phyloP scores from a whole-genome alignment of 768 basidiomycete genomes.

The Lentinula detonsa region DNA sequence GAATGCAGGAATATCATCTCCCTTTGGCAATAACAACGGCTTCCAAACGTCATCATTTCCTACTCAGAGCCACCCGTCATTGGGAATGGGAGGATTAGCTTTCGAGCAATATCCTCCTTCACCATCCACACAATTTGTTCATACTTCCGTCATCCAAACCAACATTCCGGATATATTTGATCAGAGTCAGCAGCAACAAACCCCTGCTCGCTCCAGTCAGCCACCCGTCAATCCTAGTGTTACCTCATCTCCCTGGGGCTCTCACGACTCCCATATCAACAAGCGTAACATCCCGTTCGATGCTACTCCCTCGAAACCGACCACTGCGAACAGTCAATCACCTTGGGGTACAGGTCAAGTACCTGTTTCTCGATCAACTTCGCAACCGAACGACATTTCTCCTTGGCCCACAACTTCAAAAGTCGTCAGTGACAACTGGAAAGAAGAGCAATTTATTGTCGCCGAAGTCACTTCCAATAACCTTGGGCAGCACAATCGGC shows the following conservation, averaged over 20 bases:
- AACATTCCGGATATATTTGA: slow-evolving; percentile 1
- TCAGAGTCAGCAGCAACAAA: background rate
- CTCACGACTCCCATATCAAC: slow-evolving; percentile 16
- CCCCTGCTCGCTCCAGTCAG: background rate
- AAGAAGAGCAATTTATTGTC: slow-evolving; percentile 22
- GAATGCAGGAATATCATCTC: background rate
- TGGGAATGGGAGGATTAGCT: background rate
- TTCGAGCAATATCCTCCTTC: slow-evolving; percentile 13
- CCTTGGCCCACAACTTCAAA: background rate
- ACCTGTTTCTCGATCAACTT: slow-evolving; percentile 16
- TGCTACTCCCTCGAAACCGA: slow-evolving; percentile 33
- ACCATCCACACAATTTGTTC: slow-evolving; percentile 8
- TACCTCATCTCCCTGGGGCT: slow-evolving; percentile 28
- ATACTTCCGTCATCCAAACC: background rate
- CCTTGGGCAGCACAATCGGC: slow-evolving; percentile 52
- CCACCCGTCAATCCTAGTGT: slow-evolving; percentile 7
- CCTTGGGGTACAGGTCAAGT: slow-evolving; percentile 3
- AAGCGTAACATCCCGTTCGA: slow-evolving; percentile 35
- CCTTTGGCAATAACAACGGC: background rate
- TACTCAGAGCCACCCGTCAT: background rate
- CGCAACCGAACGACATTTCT: slow-evolving; percentile 28
- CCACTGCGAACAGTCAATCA: background rate
- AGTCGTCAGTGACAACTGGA: background rate
- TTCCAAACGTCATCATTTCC: background rate
- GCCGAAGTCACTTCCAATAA: slow-evolving; percentile 53